Evolutionary conservation across 768 basidiomycete species (phyloP), one percentile per base, ranked within the genome.

Genomic region (Pleurotus eryngii): DNA sequence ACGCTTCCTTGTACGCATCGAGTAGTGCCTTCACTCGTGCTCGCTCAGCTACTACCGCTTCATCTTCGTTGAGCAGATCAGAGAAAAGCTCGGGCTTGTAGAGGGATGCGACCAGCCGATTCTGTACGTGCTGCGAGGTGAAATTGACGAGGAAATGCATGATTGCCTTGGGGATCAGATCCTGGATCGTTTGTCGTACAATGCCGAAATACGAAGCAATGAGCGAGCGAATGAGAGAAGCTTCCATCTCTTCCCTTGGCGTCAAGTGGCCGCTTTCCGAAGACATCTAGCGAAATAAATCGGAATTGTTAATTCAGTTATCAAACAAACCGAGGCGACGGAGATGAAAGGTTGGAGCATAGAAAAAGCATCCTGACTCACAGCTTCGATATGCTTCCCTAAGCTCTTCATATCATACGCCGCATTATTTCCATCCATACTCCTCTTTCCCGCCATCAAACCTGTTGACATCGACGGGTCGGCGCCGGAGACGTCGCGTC

Each of bases 391-490:
- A 67, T 99, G 97, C 73, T 90, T 95, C 43, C 95, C 94, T 53
- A 98, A 78, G 67, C 94, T 97, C 80, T 94, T 98, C 97, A 99
- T 99, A 70, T 98, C 97, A 70, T 86, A 98, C 47, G 91, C 95
- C 56, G 95, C 90, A 64, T 81, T 89, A 68, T 78, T 89, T 48
- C 78, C 89, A 63, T 95, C 91, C 49, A 90, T 68, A 9, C 78
- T 76, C 50, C 82, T 74, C 72, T 84, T 87, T 12, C 83, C 81
- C 17, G 83, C 82, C 82, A 90, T 79, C 24, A 90, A 67, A 3
- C 89, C 89, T 12, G 81, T 73, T 30, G 80, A 77, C 46, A 83
- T 69, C 35, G 74, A 61, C 14, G 73, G 66, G 49, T 88, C 86
- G 7, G 72, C 68, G 2, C 76, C 82, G 11, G 84, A 85, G 38